Conservation (phyloP, 768 basidiomycete species). For the Galerina sulciceps region DNA sequence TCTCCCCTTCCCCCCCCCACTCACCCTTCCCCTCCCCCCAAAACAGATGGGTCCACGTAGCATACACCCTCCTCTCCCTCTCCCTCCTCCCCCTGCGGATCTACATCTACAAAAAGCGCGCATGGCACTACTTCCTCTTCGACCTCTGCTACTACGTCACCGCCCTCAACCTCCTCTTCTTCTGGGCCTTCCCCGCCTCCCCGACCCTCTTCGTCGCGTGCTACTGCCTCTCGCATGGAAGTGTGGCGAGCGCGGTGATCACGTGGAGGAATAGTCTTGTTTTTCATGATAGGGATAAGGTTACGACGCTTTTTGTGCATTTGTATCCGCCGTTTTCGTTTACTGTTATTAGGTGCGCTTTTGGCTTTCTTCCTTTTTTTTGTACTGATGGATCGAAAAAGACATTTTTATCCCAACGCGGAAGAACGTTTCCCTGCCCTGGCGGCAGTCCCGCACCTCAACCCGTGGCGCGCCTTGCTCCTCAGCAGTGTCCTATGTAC, state of each 20-base stretch:
- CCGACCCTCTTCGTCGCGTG: slow-evolving; percentile 86
- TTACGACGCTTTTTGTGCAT: slow-evolving; percentile 94
- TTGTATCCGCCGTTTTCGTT: slow-evolving; percentile 92
- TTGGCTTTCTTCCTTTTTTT: slow-evolving; percentile 87
- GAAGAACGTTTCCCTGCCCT: slow-evolving; percentile 88
- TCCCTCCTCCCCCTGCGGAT: slow-evolving; percentile 84
- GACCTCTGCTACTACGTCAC: slow-evolving; percentile 94
- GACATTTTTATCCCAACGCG: slow-evolving; percentile 88
- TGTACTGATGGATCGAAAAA: slow-evolving; percentile 94
- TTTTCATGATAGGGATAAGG: slow-evolving; percentile 96
- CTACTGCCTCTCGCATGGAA: slow-evolving; percentile 90
- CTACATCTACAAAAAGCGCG: slow-evolving; percentile 89
- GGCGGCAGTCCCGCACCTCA: slow-evolving; percentile 64
- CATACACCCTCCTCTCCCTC: slow-evolving; percentile 78
- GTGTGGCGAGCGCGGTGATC: slow-evolving; percentile 91
- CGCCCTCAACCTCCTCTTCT: slow-evolving; percentile 87
- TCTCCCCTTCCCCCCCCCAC: neutral
- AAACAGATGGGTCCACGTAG: slow-evolving; percentile 84
- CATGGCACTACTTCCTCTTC: slow-evolving; percentile 95
- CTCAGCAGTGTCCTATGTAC: slow-evolving; percentile 84
- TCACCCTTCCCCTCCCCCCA: slow-evolving; percentile 15
- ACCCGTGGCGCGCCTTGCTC: slow-evolving; percentile 73
- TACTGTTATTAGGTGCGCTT: slow-evolving; percentile 80
- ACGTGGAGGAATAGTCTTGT: slow-evolving; percentile 99
- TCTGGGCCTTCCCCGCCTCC: slow-evolving; percentile 87